Evolutionary conservation across 192 early-diverging fungal species (phyloP).

Genomic region (Coemansia sp.): DNA sequence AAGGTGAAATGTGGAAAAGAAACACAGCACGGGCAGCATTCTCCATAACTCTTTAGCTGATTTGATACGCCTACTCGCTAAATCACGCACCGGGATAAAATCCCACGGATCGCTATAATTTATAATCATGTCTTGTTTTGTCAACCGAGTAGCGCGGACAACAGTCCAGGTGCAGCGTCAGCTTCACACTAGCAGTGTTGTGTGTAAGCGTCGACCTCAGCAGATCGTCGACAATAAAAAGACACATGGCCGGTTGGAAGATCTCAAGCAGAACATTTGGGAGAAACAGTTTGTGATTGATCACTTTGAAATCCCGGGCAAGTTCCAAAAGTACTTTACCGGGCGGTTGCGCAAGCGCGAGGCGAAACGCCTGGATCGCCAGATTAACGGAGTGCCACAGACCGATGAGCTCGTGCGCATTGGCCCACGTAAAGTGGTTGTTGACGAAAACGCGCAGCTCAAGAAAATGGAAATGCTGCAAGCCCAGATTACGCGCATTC

Average conservation of each 20-base stretch:
- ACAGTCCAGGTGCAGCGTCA: neutral
- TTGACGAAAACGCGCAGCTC: slow-evolving; percentile 30
- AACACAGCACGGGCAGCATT: neutral
- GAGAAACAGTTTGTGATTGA: slow-evolving; percentile 46
- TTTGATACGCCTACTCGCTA: neutral
- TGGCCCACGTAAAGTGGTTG: slow-evolving; percentile 19
- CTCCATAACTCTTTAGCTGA: neutral
- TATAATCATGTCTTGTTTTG: neutral
- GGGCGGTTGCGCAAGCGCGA: slow-evolving; percentile 54
- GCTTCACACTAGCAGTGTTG: neutral
- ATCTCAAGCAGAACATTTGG: slow-evolving; percentile 29
- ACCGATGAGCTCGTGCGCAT: slow-evolving; percentile 23
- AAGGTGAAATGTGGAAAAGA: neutral
- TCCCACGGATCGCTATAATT: too few relatives aligned
- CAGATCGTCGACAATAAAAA: slow-evolving; percentile 3
- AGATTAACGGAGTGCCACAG: slow-evolving; percentile 16
- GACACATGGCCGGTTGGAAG: slow-evolving; percentile 7
- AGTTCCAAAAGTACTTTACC: slow-evolving; percentile 50
- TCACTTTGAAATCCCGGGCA: slow-evolving; percentile 47
- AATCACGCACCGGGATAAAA: too few relatives aligned
- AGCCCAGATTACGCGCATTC: slow-evolving; percentile 41
- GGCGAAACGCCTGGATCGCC: slow-evolving; percentile 19
- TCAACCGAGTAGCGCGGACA: neutral
- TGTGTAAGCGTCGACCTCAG: neutral
- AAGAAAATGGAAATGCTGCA: slow-evolving; percentile 29